These are phyloP conservation scores for Thecaphora thlaspeos DNA, from an alignment of 1,284 basidiomycete species.

Conservation along the genomic window DNA sequence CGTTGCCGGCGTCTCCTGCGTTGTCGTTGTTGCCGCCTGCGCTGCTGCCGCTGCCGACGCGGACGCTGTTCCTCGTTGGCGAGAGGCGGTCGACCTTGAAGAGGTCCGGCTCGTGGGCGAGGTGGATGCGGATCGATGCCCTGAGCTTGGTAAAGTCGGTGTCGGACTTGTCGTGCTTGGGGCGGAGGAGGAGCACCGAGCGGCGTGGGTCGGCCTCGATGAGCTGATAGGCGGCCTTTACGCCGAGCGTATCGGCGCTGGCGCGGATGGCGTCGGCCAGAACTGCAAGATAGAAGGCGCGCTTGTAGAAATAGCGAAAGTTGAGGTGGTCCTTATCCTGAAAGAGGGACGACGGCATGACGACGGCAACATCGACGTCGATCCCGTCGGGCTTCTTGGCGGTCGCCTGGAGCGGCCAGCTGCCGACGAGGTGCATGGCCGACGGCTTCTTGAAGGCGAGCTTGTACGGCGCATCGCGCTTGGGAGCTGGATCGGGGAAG, in stretches of 20 bases:
- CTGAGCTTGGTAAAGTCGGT: conserved; percentile 71
- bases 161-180: conserved; percentile 62
- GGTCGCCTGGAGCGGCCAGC: conserved; percentile 52
- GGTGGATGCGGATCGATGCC: conserved; percentile 72
- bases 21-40: too few species aligned
- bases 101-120: conserved; percentile 66
- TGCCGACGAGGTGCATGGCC: conserved; percentile 65
- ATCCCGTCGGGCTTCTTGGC: conserved; percentile 44
- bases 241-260: conserved; percentile 60
- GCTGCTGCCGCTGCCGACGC: conserved; percentile 16
- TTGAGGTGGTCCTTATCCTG: conserved; percentile 94
- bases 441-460: conserved; percentile 80
- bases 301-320: conserved; percentile 86
- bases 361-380: conserved; percentile 51
- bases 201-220: conserved; percentile 68
- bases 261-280: conserved; percentile 68
- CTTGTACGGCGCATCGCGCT: conserved; percentile 62
- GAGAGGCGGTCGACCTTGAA: conserved; percentile 70
- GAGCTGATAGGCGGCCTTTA: conserved; percentile 68
- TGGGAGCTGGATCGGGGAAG: conserved; percentile 59
- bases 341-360: conserved; percentile 67
- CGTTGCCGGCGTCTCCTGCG: conserved; percentile 2
- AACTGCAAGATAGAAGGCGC: conserved; percentile 82
- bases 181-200: conserved; percentile 68
- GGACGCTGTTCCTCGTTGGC: conserved; percentile 65